phyloP scores from a whole-genome alignment of 148 eudicot genomes.

The Diospyros kaki region DNA sequence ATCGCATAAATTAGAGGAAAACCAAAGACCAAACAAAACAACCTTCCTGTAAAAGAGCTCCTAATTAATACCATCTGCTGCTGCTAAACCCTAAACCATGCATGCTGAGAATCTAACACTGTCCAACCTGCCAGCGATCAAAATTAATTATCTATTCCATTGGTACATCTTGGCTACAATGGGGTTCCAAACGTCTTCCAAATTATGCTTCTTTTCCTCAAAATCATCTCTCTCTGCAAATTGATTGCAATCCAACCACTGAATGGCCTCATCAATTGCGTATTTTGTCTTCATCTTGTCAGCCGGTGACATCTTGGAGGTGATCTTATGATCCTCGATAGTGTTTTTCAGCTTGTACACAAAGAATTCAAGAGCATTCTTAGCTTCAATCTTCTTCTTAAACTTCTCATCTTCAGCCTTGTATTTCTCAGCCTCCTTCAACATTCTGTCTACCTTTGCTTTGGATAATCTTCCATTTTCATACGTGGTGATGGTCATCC shows the following conservation, averaged over 20 bases:
- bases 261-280: conserved; percentile 42
- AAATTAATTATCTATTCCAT: too few relatives aligned
- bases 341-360: conserved; percentile 52
- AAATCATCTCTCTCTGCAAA: conserved; percentile 46
- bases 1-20: too few relatives aligned
- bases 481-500: conserved; percentile 44
- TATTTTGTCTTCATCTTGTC: conserved; percentile 50
- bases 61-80: too few relatives aligned
- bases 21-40: too few relatives aligned
- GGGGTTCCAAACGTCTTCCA: conserved; percentile 52
- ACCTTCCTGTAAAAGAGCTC: too few relatives aligned
- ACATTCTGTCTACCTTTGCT: conserved; percentile 49
- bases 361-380: conserved; percentile 42
- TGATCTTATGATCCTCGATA: conserved; percentile 40
- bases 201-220: conserved; percentile 46
- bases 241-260: conserved; percentile 55
- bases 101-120: too few relatives aligned
- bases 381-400: conserved; percentile 43
- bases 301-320: conserved; percentile 43
- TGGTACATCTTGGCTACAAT: conserved; percentile 18
- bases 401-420: conserved; percentile 54
- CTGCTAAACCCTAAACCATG: too few relatives aligned
- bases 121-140: too few relatives aligned
- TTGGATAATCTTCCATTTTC: conserved; percentile 53
- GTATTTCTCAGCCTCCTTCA: conserved; percentile 47